Evolutionary conservation across 257 asterid genomes (phyloP), one percentile per base, ranked within the genome.

Genomic region (Jasminum sambac): DNA sequence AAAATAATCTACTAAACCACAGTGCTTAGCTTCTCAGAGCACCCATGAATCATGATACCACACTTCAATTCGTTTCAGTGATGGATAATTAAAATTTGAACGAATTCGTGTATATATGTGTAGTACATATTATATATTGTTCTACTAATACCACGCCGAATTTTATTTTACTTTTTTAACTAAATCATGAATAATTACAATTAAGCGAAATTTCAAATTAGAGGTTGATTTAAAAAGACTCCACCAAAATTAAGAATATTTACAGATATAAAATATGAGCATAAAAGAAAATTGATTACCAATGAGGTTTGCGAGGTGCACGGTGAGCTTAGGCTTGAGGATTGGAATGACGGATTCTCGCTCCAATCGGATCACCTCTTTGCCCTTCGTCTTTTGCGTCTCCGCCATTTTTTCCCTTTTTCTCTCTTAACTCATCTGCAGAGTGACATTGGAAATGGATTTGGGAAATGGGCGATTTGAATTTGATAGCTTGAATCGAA

Each of bases 271-370:
- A n/a, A n/a, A n/a, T n/a, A n/a, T n/a, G 7, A 50, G 19, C 1
- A 40, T 11, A 3, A 25, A 11, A 21, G 0, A 12, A 48, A 11
- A 70, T 43, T 12, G 21, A 23, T 57, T 78, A 93, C 99, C 98
- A 66, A 94, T 91, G 80, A 94, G 97, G 82, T 86, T 90, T 52
- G 99, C 88, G 68, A 94, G 80, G 76, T 90, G 95, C 82, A 91
- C 92, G 79, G 80, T 88, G 79, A 91, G 95, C 84, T 84, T 94
- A 64, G 99, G 99, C 84, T 94, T 94, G 80, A 94, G 95, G 73
- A 94, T 78, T 21, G 98, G 99, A 76, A 94, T 88, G 6, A 94
- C 99, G 30, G 99, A 78, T 80, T 94, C 99, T 30, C 84, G 84
- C 86, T 94, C 99, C 84, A 94, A 79, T 37, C 96, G 96, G 74